Conservation (phyloP, 805 yeast genomes). For the Debaryomyces castellii region DNA sequence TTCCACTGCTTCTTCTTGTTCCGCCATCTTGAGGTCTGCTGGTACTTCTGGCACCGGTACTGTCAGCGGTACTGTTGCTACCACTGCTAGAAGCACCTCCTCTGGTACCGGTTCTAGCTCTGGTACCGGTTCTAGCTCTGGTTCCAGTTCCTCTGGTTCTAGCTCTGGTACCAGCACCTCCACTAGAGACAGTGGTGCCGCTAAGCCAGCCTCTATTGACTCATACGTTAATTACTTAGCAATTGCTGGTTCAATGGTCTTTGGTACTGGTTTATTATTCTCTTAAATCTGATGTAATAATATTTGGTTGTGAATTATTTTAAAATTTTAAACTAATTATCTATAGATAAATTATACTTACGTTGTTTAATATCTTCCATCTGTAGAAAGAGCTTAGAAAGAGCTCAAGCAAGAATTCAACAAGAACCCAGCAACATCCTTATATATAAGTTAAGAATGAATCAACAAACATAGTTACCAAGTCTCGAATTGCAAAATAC, state of each 20-base stretch:
- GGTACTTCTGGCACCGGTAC: constrained; percentile 70
- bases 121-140: constrained; percentile 21
- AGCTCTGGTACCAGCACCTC: constrained; percentile 19
- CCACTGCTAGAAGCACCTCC: constrained; percentile 17
- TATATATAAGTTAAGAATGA: not conserved
- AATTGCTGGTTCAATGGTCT: constrained; percentile 22
- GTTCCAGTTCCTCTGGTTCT: constrained; percentile 25
- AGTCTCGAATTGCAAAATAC: not conserved
- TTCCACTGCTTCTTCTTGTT: constrained; percentile 47
- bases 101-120: constrained; percentile 18
- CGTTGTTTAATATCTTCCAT: not conserved
- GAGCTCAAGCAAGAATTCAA: too few species aligned
- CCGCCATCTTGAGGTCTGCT: constrained; percentile 59
- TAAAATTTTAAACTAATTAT: not conserved
- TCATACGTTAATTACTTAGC: constrained; percentile 17
- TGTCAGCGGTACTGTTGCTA: constrained; percentile 33
- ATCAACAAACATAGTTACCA: not conserved
- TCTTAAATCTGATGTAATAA: constrained; percentile 2
- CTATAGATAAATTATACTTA: not conserved
- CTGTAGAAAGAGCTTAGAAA: too few species aligned
- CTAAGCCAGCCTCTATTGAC: constrained; percentile 11
- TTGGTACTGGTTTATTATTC: constrained; percentile 29
- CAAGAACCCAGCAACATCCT: not conserved
- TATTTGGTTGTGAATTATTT: not conserved
- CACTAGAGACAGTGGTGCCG: constrained; percentile 13